A percentile compares a stretch with the other conserved stretches of the same genome.
Evolutionary conservation across 2,329 filamentous ascomycete species (phyloP).

Genomic region (Trichophyton verrucosum): DNA sequence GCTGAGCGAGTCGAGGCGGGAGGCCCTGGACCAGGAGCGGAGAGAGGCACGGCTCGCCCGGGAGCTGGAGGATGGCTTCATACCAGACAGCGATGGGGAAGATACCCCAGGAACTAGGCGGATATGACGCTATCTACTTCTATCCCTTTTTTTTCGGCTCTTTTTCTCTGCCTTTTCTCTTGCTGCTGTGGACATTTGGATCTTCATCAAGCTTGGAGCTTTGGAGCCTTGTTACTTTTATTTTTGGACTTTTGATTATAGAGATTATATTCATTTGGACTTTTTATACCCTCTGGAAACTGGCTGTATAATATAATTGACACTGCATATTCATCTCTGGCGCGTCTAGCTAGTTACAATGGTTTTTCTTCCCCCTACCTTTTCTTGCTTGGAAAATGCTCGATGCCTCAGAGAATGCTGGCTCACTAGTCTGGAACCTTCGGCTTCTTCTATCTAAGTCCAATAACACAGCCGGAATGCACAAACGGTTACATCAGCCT

Average conservation of each 20-base stretch:
- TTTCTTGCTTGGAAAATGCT: neutral
- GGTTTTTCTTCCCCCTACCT: neutral
- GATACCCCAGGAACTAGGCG: neutral
- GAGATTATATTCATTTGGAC: neutral
- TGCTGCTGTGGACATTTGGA: neutral
- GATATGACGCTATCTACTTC: neutral
- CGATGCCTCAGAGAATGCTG: neutral
- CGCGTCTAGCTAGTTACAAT: neutral
- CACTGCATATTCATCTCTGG: neutral
- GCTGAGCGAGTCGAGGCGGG: constrained; percentile 38
- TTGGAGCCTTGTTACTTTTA: neutral
- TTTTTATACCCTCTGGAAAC: constrained; percentile 1
- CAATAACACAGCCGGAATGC: neutral
- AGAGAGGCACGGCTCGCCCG: constrained; percentile 52
- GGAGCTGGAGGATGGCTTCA: constrained; percentile 66
- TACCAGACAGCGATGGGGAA: constrained; percentile 55
- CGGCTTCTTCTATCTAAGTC: no score
- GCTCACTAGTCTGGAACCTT: neutral
- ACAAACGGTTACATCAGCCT: neutral
- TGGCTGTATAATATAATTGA: neutral
- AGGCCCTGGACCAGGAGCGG: constrained; percentile 33
- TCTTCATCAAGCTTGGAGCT: neutral
- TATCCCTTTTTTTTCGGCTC: neutral
- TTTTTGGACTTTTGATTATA: neutral
- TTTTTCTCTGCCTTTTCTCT: no score